phyloP scores from a whole-genome alignment of 257 asterid species.

The Solanum medicagineum region DNA sequence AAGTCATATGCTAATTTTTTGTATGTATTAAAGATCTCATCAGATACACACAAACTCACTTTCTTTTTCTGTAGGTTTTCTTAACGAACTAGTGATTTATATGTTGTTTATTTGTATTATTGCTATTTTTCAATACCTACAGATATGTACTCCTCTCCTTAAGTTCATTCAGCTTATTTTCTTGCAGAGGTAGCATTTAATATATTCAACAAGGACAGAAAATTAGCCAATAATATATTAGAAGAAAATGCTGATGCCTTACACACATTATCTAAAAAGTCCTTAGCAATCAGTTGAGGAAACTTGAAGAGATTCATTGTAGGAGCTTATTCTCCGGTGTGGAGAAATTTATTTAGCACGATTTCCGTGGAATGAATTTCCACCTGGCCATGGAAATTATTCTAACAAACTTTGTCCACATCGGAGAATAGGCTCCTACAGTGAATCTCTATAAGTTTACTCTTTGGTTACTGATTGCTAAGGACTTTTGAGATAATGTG shows the following conservation, averaged over 20 bases:
- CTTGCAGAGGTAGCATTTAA: neutral
- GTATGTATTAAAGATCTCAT: neutral
- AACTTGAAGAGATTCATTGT: neutral
- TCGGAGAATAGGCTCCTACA: neutral
- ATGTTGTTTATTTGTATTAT: too few species aligned
- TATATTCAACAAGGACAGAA: neutral
- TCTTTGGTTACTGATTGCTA: neutral
- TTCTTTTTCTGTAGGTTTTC: neutral
- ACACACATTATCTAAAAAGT: neutral
- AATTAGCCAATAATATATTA: neutral
- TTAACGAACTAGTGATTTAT: neutral
- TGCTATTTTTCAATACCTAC: neutral
- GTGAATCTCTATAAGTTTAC: neutral
- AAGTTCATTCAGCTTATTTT: neutral
- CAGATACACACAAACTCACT: too few species aligned
- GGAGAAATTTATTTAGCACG: neutral
- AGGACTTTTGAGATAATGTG: neutral
- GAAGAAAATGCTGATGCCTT: neutral
- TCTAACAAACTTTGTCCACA: neutral
- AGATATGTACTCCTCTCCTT: neutral
- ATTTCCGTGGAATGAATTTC: neutral
- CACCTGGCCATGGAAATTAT: too few species aligned
- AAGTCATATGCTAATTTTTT: too few species aligned
- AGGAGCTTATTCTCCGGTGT: neutral
- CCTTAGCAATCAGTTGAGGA: neutral